Conservation (phyloP, 345 rosid species). For the Rhodamnia rubescens region DNA sequence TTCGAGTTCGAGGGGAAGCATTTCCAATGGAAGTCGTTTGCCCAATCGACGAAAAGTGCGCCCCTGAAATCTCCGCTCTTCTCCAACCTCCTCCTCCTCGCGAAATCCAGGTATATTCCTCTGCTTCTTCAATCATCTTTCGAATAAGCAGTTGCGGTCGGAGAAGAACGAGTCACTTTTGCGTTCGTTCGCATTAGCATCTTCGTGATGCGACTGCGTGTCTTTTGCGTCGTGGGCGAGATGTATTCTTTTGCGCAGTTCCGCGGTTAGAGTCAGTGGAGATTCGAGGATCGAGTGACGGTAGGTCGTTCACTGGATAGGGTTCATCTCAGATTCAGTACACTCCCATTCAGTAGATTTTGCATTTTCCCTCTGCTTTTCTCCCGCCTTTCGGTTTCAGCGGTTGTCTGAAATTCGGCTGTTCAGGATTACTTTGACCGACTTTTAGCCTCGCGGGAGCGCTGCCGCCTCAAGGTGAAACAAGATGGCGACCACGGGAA, state of each 20-base stretch:
- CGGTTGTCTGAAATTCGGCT: neutral
- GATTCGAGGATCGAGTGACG: too few species aligned
- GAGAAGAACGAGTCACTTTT: neutral
- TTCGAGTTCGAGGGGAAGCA: neutral
- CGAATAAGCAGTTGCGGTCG: neutral
- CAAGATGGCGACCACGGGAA: constrained; percentile 35
- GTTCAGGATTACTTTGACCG: constrained; percentile 67
- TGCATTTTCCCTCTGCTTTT: neutral
- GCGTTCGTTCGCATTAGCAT: neutral
- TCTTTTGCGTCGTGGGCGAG: too few species aligned
- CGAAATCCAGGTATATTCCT: constrained; percentile 38
- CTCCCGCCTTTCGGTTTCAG: neutral
- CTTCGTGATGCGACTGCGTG: too few species aligned
- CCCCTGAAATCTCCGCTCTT: constrained; percentile 45
- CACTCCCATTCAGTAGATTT: neutral
- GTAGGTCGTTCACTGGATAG: neutral
- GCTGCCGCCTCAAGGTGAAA: constrained; percentile 39
- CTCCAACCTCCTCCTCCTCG: constrained; percentile 44
- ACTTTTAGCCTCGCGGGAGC: constrained; percentile 34
- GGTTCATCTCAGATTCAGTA: neutral
- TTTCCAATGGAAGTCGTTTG: constrained; percentile 28
- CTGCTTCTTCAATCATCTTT: neutral
- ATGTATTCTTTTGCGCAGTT: too few species aligned
- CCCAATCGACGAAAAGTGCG: constrained; percentile 27
- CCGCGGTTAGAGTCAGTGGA: too few species aligned